These are phyloP conservation scores for Orbilia javanica DNA, from an alignment of 2,329 filamentous ascomycete species.

Conservation along the genomic window DNA sequence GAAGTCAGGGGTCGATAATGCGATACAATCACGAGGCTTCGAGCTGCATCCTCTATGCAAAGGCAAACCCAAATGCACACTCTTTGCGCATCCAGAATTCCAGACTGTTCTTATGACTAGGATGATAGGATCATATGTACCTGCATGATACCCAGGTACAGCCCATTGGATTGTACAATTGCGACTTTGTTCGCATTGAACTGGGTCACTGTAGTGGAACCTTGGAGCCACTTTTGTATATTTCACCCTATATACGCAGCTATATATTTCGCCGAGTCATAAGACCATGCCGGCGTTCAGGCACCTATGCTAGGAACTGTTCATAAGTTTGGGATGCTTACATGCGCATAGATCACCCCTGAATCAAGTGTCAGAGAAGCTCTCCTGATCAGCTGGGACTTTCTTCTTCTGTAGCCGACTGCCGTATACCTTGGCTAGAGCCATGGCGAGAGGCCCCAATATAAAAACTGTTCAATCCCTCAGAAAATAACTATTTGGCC, in stretches of 20 bases:
- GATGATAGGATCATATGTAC: slow-evolving; percentile 28
- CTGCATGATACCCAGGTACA: slow-evolving; percentile 45
- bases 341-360: too few relatives aligned
- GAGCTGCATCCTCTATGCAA: slow-evolving; percentile 11
- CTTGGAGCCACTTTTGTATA: background rate
- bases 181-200: background rate
- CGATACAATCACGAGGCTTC: slow-evolving; percentile 32
- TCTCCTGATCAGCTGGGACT: too few relatives aligned
- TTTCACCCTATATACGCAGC: background rate
- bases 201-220: background rate
- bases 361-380: too few relatives aligned
- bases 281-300: slow-evolving; percentile 13
- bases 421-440: background rate
- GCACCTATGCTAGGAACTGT: background rate
- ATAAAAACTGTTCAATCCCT: background rate
- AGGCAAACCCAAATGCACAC: background rate
- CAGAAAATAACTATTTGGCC: background rate
- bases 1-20: slow-evolving; percentile 34
- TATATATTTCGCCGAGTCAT: background rate
- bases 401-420: background rate
- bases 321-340: too few relatives aligned
- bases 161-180: background rate
- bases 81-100: background rate
- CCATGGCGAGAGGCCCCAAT: too few relatives aligned
- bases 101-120: slow-evolving; percentile 10